Percentiles rank a stretch among this genome's conserved stretches.
phyloP scores from a whole-genome alignment of 1,139 yeast species.

The Saccharomycopsis phalli region DNA sequence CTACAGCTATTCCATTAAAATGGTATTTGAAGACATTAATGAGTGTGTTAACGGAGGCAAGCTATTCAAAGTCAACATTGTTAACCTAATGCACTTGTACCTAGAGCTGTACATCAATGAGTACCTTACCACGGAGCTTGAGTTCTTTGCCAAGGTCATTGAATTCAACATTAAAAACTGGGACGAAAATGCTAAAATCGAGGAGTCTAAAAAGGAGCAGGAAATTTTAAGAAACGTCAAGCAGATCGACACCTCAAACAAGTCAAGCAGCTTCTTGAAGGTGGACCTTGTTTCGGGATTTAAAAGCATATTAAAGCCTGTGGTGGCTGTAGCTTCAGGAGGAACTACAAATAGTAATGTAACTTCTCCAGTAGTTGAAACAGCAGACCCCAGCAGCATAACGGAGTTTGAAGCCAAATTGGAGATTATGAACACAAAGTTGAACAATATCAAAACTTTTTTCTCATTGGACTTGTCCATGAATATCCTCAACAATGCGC shows the following conservation, averaged over 20 bases:
- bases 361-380: constrained; percentile 10
- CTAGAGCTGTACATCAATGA: constrained; percentile 42
- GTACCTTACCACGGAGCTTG: constrained; percentile 40
- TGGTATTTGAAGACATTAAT: constrained; percentile 28
- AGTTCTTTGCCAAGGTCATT: constrained; percentile 23
- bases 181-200: constrained; percentile 32
- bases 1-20: constrained; percentile 22
- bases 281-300: constrained; percentile 19
- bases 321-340: constrained; percentile 15
- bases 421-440: constrained; percentile 33
- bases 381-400: constrained; percentile 18
- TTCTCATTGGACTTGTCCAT: constrained; percentile 36
- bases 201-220: constrained; percentile 34
- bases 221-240: constrained; percentile 22
- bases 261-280: constrained; percentile 18
- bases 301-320: constrained; percentile 19
- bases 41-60: constrained; percentile 29
- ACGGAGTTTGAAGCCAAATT: constrained; percentile 38
- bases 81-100: constrained; percentile 38
- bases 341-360: constrained; percentile 17
- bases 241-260: constrained; percentile 11
- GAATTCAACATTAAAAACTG: constrained; percentile 18
- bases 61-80: constrained; percentile 28
- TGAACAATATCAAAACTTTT: constrained; percentile 32
- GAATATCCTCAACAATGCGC: constrained; percentile 30